phyloP scores from a whole-genome alignment of 2,329 filamentous ascomycete species.

The Xylariaceae sp. region DNA sequence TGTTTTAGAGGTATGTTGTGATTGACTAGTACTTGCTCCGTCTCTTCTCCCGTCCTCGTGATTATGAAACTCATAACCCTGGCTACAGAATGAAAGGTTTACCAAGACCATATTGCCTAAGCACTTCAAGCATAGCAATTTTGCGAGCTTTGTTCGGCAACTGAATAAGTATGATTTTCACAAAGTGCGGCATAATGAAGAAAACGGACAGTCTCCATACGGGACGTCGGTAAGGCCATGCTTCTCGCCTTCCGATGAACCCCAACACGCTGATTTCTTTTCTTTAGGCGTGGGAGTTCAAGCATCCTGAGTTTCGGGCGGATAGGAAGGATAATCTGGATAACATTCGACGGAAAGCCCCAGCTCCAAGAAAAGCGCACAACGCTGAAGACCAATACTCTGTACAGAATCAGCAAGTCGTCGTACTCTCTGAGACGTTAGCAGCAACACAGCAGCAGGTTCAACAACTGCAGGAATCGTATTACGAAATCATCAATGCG shows the following conservation, averaged over 20 bases:
- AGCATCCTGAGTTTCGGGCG: slow-evolving; percentile 91
- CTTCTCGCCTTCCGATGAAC: slow-evolving; percentile 12
- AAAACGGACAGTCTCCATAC: slow-evolving; percentile 76
- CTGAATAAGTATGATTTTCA: slow-evolving; percentile 81
- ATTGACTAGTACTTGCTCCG: neutral
- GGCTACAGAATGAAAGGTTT: slow-evolving; percentile 79
- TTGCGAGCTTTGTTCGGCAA: slow-evolving; percentile 73
- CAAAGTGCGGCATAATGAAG: slow-evolving; percentile 87
- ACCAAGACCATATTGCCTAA: slow-evolving; percentile 78
- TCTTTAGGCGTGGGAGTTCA: slow-evolving; percentile 84
- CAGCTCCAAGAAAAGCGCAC: slow-evolving; percentile 75
- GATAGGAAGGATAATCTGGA: slow-evolving; percentile 96
- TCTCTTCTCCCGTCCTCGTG: neutral
- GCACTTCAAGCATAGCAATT: slow-evolving; percentile 82
- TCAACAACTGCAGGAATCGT: slow-evolving; percentile 79
- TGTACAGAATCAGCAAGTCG: slow-evolving; percentile 78
- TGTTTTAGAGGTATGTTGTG: slow-evolving; percentile 74
- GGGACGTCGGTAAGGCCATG: slow-evolving; percentile 64
- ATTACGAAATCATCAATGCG: slow-evolving; percentile 67
- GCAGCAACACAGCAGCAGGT: slow-evolving; percentile 90
- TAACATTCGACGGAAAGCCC: slow-evolving; percentile 93
- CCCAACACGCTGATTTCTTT: slow-evolving; percentile 29
- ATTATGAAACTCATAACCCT: slow-evolving; percentile 21
- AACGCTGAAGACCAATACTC: slow-evolving; percentile 64
- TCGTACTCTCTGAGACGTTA: slow-evolving; percentile 81